A percentile compares a stretch with the other conserved stretches of the same genome.
phyloP scores from a whole-genome alignment of 2,329 filamentous ascomycete species.

The Sarocladium strictum region DNA sequence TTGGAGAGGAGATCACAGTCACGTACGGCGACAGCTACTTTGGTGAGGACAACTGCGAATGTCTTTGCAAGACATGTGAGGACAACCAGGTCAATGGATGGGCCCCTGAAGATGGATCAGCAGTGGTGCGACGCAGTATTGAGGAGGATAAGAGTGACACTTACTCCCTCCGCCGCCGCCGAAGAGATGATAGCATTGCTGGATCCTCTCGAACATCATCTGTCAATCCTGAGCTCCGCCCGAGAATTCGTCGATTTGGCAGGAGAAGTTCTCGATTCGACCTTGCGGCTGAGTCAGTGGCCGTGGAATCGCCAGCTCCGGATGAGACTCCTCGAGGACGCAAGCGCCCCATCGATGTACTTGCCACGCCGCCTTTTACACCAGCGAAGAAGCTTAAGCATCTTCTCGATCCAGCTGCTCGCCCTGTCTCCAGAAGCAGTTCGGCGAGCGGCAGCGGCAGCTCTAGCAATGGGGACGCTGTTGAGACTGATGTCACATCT shows the following conservation, averaged over 20 bases:
- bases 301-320: slow-evolving; percentile 21
- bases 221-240: slow-evolving; percentile 49
- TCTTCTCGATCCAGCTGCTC: slow-evolving; percentile 19
- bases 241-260: slow-evolving; percentile 35
- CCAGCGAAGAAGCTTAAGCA: slow-evolving; percentile 45
- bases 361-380: slow-evolving; percentile 50
- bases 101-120: slow-evolving; percentile 49
- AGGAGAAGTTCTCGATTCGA: slow-evolving; percentile 26
- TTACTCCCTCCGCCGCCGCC: slow-evolving; percentile 51
- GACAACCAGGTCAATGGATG: slow-evolving; percentile 72
- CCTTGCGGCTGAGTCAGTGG: slow-evolving; percentile 28
- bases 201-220: slow-evolving; percentile 51
- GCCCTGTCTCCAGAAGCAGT: slow-evolving; percentile 30
- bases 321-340: slow-evolving; percentile 20
- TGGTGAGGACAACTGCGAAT: slow-evolving; percentile 90
- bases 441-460: slow-evolving; percentile 26
- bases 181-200: slow-evolving; percentile 44
- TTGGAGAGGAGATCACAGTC: slow-evolving; percentile 93
- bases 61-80: slow-evolving; percentile 86
- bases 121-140: slow-evolving; percentile 43
- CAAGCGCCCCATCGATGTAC: slow-evolving; percentile 36
- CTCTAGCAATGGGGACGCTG: slow-evolving; percentile 21
- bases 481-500: slow-evolving; percentile 41
- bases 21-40: slow-evolving; percentile 96
- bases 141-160: slow-evolving; percentile 40